Percentiles rank a stretch among this genome's conserved stretches.
Evolutionary conservation across 2,329 filamentous ascomycete genomes (phyloP).

Genomic region (Trichoderma guizhouense): DNA sequence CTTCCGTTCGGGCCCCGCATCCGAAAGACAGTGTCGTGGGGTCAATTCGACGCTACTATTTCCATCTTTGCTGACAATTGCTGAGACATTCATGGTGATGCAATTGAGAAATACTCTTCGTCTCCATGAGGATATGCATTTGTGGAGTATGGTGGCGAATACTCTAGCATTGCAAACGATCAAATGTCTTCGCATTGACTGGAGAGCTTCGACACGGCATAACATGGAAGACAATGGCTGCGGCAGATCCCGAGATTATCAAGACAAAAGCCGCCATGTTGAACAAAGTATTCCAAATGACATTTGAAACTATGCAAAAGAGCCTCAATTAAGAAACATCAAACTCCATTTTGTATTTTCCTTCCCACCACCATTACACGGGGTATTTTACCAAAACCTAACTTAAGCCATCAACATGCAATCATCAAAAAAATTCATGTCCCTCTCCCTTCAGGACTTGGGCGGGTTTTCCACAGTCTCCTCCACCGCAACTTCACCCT

Average conservation of each 20-base stretch:
- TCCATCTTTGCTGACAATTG: background rate
- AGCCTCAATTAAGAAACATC: background rate
- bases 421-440: slow-evolving; percentile 2
- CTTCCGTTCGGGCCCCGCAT: background rate
- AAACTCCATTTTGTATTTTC: background rate
- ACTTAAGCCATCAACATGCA: background rate
- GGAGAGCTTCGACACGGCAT: background rate
- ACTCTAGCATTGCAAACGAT: background rate
- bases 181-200: background rate
- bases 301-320: background rate
- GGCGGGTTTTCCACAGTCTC: background rate
- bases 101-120: no score
- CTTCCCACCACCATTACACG: background rate
- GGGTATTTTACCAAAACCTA: slow-evolving; percentile 10
- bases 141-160: background rate
- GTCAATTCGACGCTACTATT: background rate
- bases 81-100: background rate
- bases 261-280: background rate
- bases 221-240: background rate
- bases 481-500: background rate
- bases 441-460: background rate
- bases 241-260: background rate
- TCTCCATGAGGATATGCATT: background rate
- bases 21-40: background rate
- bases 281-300: background rate